Evolutionary conservation across 176 grass and related monocot genomes (phyloP).

Genomic region (Lolium multiflorum): DNA sequence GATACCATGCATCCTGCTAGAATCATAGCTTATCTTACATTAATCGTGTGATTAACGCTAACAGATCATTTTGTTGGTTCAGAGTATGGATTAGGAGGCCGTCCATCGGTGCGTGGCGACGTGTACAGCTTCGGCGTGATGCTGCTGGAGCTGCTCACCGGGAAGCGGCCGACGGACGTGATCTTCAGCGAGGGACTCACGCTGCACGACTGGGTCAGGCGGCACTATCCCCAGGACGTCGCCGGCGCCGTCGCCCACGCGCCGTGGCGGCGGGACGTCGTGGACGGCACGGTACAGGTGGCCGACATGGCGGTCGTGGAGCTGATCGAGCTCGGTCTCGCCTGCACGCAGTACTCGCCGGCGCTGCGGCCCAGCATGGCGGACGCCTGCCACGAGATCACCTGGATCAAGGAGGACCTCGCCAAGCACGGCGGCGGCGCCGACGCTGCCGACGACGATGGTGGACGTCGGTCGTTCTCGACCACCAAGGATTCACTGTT

Average conservation of each 20-base stretch:
- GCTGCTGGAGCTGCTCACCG: conserved; percentile 43
- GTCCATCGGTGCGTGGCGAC: conserved; percentile 59
- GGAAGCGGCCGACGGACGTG: conserved; percentile 53
- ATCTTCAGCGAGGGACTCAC: conserved; percentile 85
- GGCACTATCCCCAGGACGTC: conserved; percentile 70
- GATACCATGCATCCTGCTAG: not conserved
- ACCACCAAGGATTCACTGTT: conserved; percentile 45
- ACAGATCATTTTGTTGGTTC: not conserved
- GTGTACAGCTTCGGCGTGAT: conserved; percentile 95
- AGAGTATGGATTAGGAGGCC: conserved; percentile 86
- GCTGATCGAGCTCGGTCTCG: conserved; percentile 81
- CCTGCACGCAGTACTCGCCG: conserved; percentile 81
- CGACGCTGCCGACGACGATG: not conserved
- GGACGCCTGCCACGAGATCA: conserved; percentile 71
- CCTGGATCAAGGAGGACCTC: conserved; percentile 70
- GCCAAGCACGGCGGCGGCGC: not conserved
- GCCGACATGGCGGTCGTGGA: conserved; percentile 51
- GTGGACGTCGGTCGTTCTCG: conserved; percentile 31
- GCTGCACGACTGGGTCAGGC: conserved; percentile 81
- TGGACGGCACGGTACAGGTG: not conserved
- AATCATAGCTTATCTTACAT: not conserved
- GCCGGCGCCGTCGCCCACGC: conserved; percentile 49
- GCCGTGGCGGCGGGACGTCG: conserved; percentile 33
- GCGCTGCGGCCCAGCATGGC: conserved; percentile 73
- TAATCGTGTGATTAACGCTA: conserved; percentile 11